Percentiles rank a stretch among this genome's conserved stretches.
Conservation (phyloP, 2,329 filamentous ascomycete species). For the Calonectria hawksworthii region DNA sequence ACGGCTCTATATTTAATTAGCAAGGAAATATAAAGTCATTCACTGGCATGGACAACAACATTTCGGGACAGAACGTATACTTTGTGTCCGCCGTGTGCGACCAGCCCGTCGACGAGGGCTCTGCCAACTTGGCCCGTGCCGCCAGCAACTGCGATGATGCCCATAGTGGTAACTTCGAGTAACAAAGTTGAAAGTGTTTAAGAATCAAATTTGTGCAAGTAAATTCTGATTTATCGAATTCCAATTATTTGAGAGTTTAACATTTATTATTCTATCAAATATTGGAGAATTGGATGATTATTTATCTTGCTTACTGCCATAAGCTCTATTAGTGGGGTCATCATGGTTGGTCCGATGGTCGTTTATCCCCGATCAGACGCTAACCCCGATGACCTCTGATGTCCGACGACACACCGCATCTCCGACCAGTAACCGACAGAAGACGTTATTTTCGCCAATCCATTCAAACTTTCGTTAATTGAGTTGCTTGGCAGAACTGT, state of each 20-base stretch:
- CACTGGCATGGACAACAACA: background rate
- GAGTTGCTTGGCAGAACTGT: too few relatives aligned
- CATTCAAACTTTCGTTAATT: background rate
- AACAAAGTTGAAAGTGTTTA: background rate
- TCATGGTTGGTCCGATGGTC: background rate
- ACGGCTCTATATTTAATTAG: background rate
- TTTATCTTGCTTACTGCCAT: background rate
- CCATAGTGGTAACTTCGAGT: slow-evolving; percentile 18
- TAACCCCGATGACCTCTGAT: background rate
- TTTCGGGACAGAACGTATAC: slow-evolving; percentile 33
- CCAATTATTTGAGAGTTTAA: too few relatives aligned
- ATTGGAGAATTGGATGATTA: background rate
- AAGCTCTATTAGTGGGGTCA: too few relatives aligned
- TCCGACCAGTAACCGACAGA: background rate
- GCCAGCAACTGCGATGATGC: slow-evolving; percentile 36
- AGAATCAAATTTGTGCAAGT: background rate
- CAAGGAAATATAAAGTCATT: background rate
- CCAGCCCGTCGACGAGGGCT: slow-evolving; percentile 35
- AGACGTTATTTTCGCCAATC: background rate
- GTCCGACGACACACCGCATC: background rate
- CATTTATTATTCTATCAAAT: too few relatives aligned
- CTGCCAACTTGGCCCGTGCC: slow-evolving; percentile 36
- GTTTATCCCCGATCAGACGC: background rate
- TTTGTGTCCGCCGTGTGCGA: slow-evolving; percentile 32
- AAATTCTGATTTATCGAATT: background rate